These are phyloP conservation scores for Geotrichum restrictum DNA, from an alignment of 1,139 yeast genomes.

Conservation along the genomic window DNA sequence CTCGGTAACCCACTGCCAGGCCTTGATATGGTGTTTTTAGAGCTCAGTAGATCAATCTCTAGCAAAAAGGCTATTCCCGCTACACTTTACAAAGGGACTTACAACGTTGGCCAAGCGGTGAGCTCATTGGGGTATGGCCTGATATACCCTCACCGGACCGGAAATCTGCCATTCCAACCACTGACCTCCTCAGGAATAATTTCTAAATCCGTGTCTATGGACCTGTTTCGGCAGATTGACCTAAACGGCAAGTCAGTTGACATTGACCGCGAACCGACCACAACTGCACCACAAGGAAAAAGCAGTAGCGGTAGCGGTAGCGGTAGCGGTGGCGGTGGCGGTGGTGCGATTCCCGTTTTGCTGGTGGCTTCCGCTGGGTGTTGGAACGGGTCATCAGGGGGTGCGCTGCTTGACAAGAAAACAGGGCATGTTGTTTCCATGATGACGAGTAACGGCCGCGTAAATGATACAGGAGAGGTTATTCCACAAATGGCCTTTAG, in stretches of 20 bases:
- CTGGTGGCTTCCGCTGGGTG: conserved; percentile 57
- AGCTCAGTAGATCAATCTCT: conserved; percentile 23
- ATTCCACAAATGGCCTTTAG: conserved; percentile 46
- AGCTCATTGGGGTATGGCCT: conserved; percentile 58
- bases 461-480: conserved; percentile 42
- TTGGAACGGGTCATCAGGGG: conserved; percentile 79
- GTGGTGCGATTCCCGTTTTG: conserved; percentile 40
- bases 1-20: conserved; percentile 37
- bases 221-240: conserved; percentile 14
- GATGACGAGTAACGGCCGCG: conserved; percentile 59
- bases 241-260: conserved; percentile 2
- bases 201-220: conserved; percentile 34
- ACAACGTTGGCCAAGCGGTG: conserved; percentile 42
- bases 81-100: conserved; percentile 18
- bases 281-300: background rate
- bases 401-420: conserved; percentile 48
- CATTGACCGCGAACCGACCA: conserved; percentile 14
- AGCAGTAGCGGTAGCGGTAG: no score
- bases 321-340: no score
- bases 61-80: conserved; percentile 20
- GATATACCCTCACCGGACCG: conserved; percentile 38
- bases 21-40: conserved; percentile 39
- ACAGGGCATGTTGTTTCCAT: conserved; percentile 48
- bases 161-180: conserved; percentile 38
- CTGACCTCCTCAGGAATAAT: conserved; percentile 48